Percentiles rank a stretch among this genome's conserved stretches.
phyloP scores from a whole-genome alignment of 1,284 basidiomycete species.

The Melanopsichium pennsylvanicum region DNA sequence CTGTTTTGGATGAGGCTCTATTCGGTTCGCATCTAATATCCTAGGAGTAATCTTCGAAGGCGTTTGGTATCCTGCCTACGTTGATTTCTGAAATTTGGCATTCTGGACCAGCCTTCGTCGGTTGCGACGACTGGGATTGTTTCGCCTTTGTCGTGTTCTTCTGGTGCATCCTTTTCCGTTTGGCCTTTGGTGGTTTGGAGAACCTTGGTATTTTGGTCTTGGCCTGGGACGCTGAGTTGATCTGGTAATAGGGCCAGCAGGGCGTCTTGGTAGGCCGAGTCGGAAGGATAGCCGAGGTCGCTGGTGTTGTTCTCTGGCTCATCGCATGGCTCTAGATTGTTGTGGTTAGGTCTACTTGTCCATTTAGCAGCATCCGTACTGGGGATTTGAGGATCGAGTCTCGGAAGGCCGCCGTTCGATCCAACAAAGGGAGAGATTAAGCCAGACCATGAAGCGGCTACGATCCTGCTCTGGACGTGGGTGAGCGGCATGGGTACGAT shows the following conservation, averaged over 20 bases:
- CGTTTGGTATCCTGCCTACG: slow-evolving; percentile 27
- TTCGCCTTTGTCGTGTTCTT: no score
- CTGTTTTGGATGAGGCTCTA: no score
- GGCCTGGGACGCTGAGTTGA: background rate
- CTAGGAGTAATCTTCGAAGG: slow-evolving; percentile 15
- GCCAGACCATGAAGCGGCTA: slow-evolving; percentile 33
- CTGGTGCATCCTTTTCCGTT: no score
- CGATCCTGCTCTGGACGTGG: slow-evolving; percentile 51
- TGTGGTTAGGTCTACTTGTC: slow-evolving; percentile 4
- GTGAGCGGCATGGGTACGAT: slow-evolving; percentile 63
- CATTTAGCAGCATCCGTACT: slow-evolving; percentile 37
- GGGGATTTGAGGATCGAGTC: slow-evolving; percentile 29
- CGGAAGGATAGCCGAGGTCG: slow-evolving; percentile 39
- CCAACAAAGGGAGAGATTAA: background rate
- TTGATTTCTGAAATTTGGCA: slow-evolving; percentile 29
- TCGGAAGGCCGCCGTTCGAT: slow-evolving; percentile 20
- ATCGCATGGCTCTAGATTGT: background rate
- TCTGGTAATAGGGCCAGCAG: slow-evolving; percentile 26
- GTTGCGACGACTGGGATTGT: slow-evolving; percentile 1
- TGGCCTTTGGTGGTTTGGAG: no score
- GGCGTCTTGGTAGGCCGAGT: slow-evolving; percentile 49
- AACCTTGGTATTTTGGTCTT: slow-evolving; percentile 4
- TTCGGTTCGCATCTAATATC: slow-evolving; percentile 13
- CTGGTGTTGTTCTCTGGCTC: slow-evolving; percentile 7
- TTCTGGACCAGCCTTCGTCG: slow-evolving; percentile 27